Conservation (phyloP, 805 yeast genomes). For the Nakazawaea ambrosiae region DNA sequence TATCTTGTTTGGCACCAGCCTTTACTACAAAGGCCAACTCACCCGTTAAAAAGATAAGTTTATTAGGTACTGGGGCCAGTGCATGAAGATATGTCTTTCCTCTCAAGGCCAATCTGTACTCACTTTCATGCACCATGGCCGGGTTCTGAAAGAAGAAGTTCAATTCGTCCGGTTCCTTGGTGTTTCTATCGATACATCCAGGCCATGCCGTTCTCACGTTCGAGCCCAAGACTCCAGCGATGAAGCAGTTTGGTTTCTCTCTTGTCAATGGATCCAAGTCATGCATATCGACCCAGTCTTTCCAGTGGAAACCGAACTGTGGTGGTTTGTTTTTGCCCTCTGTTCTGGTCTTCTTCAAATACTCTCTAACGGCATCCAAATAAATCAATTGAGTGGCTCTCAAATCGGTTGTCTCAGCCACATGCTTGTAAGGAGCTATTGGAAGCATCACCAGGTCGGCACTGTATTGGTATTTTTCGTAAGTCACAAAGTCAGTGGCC, state of each 20-base stretch:
- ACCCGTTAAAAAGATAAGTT: slow-evolving; percentile 33
- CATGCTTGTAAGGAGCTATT: slow-evolving; percentile 29
- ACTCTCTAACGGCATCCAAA: slow-evolving; percentile 25
- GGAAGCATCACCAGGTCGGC: slow-evolving; percentile 27
- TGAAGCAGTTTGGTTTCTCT: slow-evolving; percentile 35
- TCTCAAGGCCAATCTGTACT: slow-evolving; percentile 29
- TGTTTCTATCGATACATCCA: slow-evolving; percentile 26
- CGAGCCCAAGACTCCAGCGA: slow-evolving; percentile 37
- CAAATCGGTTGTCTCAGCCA: slow-evolving; percentile 26
- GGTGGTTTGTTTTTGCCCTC: slow-evolving; percentile 25
- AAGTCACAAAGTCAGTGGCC: background rate
- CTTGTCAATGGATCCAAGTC: slow-evolving; percentile 28
- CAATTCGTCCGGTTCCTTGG: slow-evolving; percentile 15
- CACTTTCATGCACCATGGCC: slow-evolving; percentile 27
- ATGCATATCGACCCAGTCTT: slow-evolving; percentile 46
- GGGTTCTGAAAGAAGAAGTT: slow-evolving; percentile 20
- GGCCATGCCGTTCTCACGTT: slow-evolving; percentile 33
- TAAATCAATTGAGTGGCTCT: slow-evolving; percentile 27
- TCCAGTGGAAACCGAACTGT: slow-evolving; percentile 42
- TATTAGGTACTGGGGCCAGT: slow-evolving; percentile 37
- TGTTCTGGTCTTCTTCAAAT: slow-evolving; percentile 18
- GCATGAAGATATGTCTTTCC: slow-evolving; percentile 36
- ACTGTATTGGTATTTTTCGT: slow-evolving; percentile 22
- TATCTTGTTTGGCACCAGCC: slow-evolving; percentile 22
- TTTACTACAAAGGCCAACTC: slow-evolving; percentile 32